Conservation (phyloP, 2,329 filamentous ascomycete genomes). For the Diplodia intermedia region DNA sequence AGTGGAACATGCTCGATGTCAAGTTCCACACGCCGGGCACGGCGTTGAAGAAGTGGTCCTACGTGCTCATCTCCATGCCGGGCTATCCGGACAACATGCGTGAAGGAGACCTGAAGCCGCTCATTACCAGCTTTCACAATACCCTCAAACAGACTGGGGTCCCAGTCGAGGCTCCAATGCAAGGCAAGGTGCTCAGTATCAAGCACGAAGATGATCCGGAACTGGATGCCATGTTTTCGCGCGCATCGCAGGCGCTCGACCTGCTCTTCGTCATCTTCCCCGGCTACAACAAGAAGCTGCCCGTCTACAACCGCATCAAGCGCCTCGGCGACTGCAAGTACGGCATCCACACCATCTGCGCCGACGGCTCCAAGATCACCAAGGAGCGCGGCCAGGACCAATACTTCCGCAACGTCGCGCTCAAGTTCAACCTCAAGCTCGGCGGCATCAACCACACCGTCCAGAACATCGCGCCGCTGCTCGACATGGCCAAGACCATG, state of each 20-base stretch:
- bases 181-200: conserved; percentile 61
- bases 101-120: neutral
- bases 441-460: conserved; percentile 68
- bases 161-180: conserved; percentile 74
- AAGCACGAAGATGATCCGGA: conserved; percentile 44
- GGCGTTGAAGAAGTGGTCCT: conserved; percentile 25
- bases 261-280: conserved; percentile 43
- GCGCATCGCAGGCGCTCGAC: conserved; percentile 65
- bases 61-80: conserved; percentile 16
- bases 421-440: conserved; percentile 64
- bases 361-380: conserved; percentile 48
- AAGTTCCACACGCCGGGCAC: conserved; percentile 11
- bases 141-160: conserved; percentile 68
- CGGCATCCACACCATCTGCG: conserved; percentile 39
- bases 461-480: conserved; percentile 55
- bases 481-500: conserved; percentile 73
- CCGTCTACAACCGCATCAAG: conserved; percentile 43
- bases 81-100: neutral
- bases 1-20: conserved; percentile 69
- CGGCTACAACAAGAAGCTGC: conserved; percentile 37
- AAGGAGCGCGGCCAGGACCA: conserved; percentile 43
- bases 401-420: conserved; percentile 46
- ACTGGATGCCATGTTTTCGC: conserved; percentile 61
- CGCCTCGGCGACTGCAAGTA: conserved; percentile 36
- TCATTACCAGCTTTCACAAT: conserved; percentile 63